Evolutionary conservation across 176 grass and related monocot species (phyloP).

Genomic region (Carex parvula): DNA sequence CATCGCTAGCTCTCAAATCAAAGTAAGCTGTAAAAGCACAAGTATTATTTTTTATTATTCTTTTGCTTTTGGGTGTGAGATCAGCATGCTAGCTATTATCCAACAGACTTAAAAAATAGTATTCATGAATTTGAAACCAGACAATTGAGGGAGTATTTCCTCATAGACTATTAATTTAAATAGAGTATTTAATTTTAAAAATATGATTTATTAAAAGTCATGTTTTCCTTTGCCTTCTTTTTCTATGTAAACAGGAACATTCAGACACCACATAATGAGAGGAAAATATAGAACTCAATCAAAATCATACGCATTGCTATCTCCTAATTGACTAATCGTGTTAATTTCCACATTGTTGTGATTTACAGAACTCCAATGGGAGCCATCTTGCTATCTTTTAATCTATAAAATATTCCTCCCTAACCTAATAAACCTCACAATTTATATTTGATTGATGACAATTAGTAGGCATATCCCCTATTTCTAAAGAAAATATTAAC

Average conservation of each 20-base stretch:
- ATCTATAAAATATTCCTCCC: neutral
- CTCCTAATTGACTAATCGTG: neutral
- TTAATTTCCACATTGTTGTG: neutral
- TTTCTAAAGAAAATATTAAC: neutral
- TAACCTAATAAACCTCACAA: neutral
- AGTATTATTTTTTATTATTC: neutral
- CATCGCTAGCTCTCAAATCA: constrained; percentile 5
- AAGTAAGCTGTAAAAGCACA: neutral
- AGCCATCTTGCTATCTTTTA: neutral
- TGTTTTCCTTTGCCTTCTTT: neutral
- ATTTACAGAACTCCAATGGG: neutral
- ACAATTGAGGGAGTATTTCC: neutral
- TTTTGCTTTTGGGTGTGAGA: neutral
- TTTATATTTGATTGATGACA: neutral
- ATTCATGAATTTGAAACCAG: neutral
- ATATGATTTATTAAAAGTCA: neutral
- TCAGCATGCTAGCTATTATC: neutral
- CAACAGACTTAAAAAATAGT: neutral
- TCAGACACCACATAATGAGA: neutral
- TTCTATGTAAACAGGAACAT: neutral
- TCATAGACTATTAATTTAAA: neutral
- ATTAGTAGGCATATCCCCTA: neutral
- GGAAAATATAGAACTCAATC: neutral
- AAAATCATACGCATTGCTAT: neutral
- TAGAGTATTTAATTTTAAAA: neutral